phyloP scores from a whole-genome alignment of 306 rosid genomes.

The Morella rubra region DNA sequence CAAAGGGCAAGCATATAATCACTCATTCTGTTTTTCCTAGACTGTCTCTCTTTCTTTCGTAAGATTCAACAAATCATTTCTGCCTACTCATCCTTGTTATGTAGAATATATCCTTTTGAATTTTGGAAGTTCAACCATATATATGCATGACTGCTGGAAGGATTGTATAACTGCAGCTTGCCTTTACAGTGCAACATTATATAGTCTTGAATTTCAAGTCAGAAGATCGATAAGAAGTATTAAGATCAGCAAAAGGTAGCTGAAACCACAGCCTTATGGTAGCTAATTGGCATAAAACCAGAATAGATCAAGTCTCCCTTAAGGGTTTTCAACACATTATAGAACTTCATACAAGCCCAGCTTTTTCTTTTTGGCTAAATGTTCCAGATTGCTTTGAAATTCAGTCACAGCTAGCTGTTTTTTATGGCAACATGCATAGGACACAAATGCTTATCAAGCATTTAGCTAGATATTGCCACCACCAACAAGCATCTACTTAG shows the following conservation, averaged over 20 bases:
- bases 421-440: constrained; percentile 31
- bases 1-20: background rate
- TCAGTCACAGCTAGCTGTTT: constrained; percentile 39
- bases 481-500: constrained; percentile 7
- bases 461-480: constrained; percentile 31
- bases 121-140: too few species aligned
- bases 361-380: constrained; percentile 30
- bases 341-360: constrained; percentile 32
- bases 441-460: constrained; percentile 34
- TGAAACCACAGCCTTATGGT: constrained; percentile 6
- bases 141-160: background rate
- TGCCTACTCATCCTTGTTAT: background rate
- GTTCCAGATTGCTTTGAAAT: constrained; percentile 32
- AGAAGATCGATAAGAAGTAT: background rate
- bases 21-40: too few species aligned
- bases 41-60: background rate
- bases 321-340: constrained; percentile 19
- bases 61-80: background rate
- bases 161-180: background rate
- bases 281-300: background rate
- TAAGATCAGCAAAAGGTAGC: background rate
- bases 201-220: too few species aligned
- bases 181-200: background rate
- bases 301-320: constrained; percentile 12
- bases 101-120: too few species aligned